Percentiles rank a stretch among this genome's conserved stretches.
phyloP scores from a whole-genome alignment of 768 basidiomycete species.

The Boletus rubroflammeus region DNA sequence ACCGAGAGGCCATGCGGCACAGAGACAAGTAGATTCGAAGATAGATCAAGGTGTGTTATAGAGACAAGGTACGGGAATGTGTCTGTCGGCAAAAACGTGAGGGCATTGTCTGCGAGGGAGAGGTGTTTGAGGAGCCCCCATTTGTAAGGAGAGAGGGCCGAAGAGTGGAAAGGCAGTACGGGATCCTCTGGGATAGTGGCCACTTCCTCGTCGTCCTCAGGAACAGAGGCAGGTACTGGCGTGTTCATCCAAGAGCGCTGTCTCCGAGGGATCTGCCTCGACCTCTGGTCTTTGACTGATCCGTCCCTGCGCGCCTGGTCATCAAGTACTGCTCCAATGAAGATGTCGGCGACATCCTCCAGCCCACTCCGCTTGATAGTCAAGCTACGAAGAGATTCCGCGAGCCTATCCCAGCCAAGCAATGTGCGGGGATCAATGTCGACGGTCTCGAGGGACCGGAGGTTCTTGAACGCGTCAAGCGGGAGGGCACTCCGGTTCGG shows the following conservation, averaged over 20 bases:
- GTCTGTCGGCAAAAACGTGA: slow-evolving; percentile 75
- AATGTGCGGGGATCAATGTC: slow-evolving; percentile 82
- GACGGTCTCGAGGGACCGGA: slow-evolving; percentile 68
- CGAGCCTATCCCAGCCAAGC: slow-evolving; percentile 79
- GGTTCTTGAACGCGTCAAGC: slow-evolving; percentile 79
- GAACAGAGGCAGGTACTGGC: slow-evolving; percentile 53
- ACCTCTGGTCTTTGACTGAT: slow-evolving; percentile 43
- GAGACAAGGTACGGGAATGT: slow-evolving; percentile 64
- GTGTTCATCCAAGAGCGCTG: slow-evolving; percentile 49
- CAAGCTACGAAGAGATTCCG: slow-evolving; percentile 67
- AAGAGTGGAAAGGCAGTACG: slow-evolving; percentile 27
- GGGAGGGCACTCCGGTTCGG: slow-evolving; percentile 76
- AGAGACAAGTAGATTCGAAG: slow-evolving; percentile 86
- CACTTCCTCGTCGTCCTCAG: slow-evolving; percentile 43
- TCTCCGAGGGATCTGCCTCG: slow-evolving; percentile 42
- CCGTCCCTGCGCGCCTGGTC: slow-evolving; percentile 66
- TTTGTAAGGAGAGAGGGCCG: slow-evolving; percentile 52
- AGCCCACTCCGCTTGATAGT: slow-evolving; percentile 77
- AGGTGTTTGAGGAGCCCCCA: slow-evolving; percentile 78
- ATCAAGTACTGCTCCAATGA: slow-evolving; percentile 73
- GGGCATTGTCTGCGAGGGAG: slow-evolving; percentile 72
- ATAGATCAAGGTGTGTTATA: slow-evolving; percentile 82
- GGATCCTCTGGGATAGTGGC: slow-evolving; percentile 12
- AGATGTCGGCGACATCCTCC: slow-evolving; percentile 74
- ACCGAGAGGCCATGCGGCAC: slow-evolving; percentile 73